phyloP scores from a whole-genome alignment of 257 asterid genomes.

The Solanum ossicruentum region DNA sequence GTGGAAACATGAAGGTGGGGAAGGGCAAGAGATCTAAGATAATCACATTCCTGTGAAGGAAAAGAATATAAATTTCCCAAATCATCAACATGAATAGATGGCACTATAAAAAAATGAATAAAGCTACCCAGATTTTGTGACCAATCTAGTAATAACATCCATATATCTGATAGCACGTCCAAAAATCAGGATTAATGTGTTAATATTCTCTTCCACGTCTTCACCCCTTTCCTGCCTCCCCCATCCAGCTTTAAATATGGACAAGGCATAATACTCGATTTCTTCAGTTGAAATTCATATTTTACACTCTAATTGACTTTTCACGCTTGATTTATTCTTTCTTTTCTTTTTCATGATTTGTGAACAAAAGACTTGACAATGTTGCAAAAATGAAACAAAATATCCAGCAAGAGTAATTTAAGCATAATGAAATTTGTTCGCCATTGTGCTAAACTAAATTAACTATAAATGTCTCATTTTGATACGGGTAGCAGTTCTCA shows the following conservation, averaged over 20 bases:
- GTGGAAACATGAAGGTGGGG: conserved; percentile 72
- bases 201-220: not conserved
- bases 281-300: not conserved
- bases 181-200: not conserved
- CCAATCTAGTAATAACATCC: not conserved
- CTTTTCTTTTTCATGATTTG: not conserved
- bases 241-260: not conserved
- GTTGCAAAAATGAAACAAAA: not conserved
- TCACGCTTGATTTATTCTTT: not conserved
- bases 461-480: not conserved
- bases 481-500: not conserved
- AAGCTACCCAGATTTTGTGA: not conserved
- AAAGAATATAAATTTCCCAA: not conserved
- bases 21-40: conserved; percentile 58
- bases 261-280: not conserved
- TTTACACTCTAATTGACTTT: not conserved
- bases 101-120: not conserved
- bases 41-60: conserved; percentile 67
- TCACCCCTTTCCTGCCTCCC: not conserved
- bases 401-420: not conserved
- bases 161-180: not conserved
- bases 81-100: not conserved
- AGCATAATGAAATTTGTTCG: not conserved
- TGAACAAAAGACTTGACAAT: not conserved
- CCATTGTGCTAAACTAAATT: not conserved